Conservation (phyloP, 1,139 yeast genomes). For the Debaryomycetaceae sp. region DNA sequence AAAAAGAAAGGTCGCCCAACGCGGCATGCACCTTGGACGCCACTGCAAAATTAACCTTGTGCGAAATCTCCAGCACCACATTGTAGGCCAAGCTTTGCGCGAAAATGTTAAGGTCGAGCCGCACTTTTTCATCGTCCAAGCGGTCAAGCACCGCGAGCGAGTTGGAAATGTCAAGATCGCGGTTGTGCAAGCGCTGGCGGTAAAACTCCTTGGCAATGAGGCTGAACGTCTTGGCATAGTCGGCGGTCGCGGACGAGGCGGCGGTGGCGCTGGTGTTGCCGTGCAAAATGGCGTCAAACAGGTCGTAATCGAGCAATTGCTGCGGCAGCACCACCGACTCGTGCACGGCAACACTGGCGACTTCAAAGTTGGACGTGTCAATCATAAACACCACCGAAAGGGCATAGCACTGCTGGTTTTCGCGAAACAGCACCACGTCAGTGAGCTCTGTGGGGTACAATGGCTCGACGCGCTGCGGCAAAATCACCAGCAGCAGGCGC, state of each 20-base stretch:
- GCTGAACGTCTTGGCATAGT: slow-evolving; percentile 54
- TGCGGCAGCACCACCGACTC: slow-evolving; percentile 63
- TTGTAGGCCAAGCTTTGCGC: slow-evolving; percentile 48
- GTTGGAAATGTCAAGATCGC: slow-evolving; percentile 39
- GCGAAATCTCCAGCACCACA: slow-evolving; percentile 64
- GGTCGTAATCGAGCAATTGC: slow-evolving; percentile 38
- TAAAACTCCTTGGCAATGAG: slow-evolving; percentile 63
- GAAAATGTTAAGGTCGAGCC: slow-evolving; percentile 63
- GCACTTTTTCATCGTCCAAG: slow-evolving; percentile 75
- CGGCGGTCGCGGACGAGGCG: slow-evolving; percentile 50
- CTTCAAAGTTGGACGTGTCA: slow-evolving; percentile 62
- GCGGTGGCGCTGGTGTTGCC: slow-evolving; percentile 14
- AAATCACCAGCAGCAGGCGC: slow-evolving; percentile 79
- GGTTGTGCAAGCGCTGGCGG: slow-evolving; percentile 53
- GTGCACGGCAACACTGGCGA: slow-evolving; percentile 69
- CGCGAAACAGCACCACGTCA: slow-evolving; percentile 50
- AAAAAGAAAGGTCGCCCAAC: slow-evolving; percentile 69
- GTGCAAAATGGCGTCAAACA: slow-evolving; percentile 39
- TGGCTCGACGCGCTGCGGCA: slow-evolving; percentile 69
- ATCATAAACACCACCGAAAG: slow-evolving; percentile 77
- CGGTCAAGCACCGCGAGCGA: slow-evolving; percentile 63
- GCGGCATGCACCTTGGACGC: slow-evolving; percentile 73
- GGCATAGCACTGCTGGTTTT: slow-evolving; percentile 52
- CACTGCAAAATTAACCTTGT: slow-evolving; percentile 75
- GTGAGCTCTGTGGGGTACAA: slow-evolving; percentile 62